Conservation (phyloP, 208 protist genomes). For the Trypanosoma lewisi region DNA sequence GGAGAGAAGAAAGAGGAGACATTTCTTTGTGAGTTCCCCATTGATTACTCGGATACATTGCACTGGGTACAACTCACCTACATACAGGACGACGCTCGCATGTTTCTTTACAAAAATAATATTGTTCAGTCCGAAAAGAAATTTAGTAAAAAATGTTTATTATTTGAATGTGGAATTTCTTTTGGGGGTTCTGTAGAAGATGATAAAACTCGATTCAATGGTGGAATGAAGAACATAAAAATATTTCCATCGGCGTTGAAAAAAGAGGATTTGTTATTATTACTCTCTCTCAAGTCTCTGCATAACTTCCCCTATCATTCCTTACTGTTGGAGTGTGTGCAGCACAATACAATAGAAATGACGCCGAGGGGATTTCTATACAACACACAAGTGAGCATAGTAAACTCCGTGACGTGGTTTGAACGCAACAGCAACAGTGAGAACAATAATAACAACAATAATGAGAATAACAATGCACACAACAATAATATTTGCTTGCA, state of each 20-base stretch:
- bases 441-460: too few species aligned
- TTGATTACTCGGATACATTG: conserved; percentile 30
- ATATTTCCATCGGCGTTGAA: conserved; percentile 69
- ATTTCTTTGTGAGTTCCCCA: conserved; percentile 32
- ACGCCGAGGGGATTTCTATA: conserved; percentile 1
- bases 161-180: conserved; percentile 62
- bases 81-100: conserved; percentile 51
- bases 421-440: too few species aligned
- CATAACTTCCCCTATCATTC: not conserved
- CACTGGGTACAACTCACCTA: conserved; percentile 75
- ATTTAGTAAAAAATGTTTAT: conserved; percentile 23
- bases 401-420: conserved; percentile 27
- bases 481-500: conserved; percentile 33
- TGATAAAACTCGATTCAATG: conserved; percentile 39
- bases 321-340: conserved; percentile 15
- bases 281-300: not conserved
- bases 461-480: too few species aligned
- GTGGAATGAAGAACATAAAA: conserved; percentile 69
- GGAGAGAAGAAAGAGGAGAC: too few species aligned
- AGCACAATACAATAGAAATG: conserved; percentile 17
- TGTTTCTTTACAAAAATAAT: conserved; percentile 68
- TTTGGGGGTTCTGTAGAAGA: conserved; percentile 55
- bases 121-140: conserved; percentile 38
- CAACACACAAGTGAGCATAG: conserved; percentile 2
- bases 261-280: conserved; percentile 10